Percentiles rank a stretch among this genome's conserved stretches.
Conservation (phyloP, 2,329 filamentous ascomycete genomes). For the Tolypocladium amazonense region DNA sequence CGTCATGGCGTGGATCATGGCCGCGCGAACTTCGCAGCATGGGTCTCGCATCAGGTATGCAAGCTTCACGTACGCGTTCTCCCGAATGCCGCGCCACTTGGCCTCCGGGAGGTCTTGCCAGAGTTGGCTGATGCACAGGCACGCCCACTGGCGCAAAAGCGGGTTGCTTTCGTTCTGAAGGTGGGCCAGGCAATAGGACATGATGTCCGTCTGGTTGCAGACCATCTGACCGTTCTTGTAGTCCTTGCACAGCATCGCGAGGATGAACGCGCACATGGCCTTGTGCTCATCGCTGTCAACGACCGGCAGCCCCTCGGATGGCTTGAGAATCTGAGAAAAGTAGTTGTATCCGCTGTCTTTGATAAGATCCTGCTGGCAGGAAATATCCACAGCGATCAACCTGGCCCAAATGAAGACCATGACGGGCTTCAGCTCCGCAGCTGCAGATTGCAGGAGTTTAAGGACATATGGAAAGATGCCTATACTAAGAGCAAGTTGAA, state of each 20-base stretch:
- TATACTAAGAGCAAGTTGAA: conserved; percentile 94
- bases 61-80: conserved; percentile 72
- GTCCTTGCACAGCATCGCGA: conserved; percentile 93
- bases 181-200: conserved; percentile 77
- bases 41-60: conserved; percentile 73
- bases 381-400: conserved; percentile 87
- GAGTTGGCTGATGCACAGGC: conserved; percentile 87
- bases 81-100: conserved; percentile 91
- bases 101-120: conserved; percentile 87
- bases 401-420: conserved; percentile 99
- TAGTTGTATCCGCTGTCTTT: conserved; percentile 98
- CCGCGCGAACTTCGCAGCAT: conserved; percentile 84
- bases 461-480: conserved; percentile 99
- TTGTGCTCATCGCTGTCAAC: conserved; percentile 88
- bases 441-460: conserved; percentile 90
- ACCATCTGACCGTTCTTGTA: conserved; percentile 88
- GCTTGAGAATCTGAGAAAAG: conserved; percentile 86
- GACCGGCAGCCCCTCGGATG: conserved; percentile 71
- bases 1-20: conserved; percentile 87
- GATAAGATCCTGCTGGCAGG: conserved; percentile 84
- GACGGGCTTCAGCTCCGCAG: conserved; percentile 87
- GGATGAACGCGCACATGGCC: conserved; percentile 97
- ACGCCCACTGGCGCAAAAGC: conserved; percentile 87
- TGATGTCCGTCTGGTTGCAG: conserved; percentile 82
- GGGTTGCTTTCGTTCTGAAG: conserved; percentile 79